Percentiles rank a stretch among this genome's conserved stretches.
Conservation (phyloP, 23 red algal species). For the Gracilaria domingensis region DNA sequence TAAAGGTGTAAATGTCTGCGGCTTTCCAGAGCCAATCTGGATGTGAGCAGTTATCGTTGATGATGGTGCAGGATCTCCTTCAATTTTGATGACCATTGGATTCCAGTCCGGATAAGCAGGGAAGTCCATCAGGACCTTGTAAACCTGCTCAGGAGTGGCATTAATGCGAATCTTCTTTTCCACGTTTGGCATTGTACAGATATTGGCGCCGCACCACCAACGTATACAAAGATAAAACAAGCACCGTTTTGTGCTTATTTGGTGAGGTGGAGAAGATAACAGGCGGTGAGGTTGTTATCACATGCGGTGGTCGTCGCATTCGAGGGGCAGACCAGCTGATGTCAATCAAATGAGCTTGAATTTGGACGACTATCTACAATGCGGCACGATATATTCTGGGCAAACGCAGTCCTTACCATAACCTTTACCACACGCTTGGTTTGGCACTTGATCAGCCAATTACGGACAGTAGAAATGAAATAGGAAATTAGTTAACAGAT, state of each 20-base stretch:
- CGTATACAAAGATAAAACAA: background rate
- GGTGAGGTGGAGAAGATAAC: too few species aligned
- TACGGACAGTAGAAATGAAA: background rate
- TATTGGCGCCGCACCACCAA: too few species aligned
- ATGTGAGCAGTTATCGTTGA: constrained; percentile 16
- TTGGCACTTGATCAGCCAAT: too few species aligned
- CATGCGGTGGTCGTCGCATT: too few species aligned
- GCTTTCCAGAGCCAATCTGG: background rate
- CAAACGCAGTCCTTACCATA: too few species aligned
- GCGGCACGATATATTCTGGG: too few species aligned
- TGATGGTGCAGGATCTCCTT: constrained; percentile 15
- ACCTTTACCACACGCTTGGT: too few species aligned
- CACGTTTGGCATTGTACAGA: constrained; percentile 21
- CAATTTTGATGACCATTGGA: constrained; percentile 54
- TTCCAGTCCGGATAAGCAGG: constrained; percentile 44
- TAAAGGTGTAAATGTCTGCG: background rate
- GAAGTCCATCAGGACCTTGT: constrained; percentile 54
- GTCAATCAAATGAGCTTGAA: too few species aligned
- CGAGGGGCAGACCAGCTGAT: too few species aligned
- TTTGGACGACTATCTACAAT: too few species aligned
- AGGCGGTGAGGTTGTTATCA: too few species aligned
- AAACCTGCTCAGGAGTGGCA: constrained; percentile 29
- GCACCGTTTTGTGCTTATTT: too few species aligned
- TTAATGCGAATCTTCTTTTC: constrained; percentile 38
- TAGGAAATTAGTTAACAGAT: background rate